Evolutionary conservation across 129 eudicot genomes (phyloP).

Genomic region (Artemisia tridentata): DNA sequence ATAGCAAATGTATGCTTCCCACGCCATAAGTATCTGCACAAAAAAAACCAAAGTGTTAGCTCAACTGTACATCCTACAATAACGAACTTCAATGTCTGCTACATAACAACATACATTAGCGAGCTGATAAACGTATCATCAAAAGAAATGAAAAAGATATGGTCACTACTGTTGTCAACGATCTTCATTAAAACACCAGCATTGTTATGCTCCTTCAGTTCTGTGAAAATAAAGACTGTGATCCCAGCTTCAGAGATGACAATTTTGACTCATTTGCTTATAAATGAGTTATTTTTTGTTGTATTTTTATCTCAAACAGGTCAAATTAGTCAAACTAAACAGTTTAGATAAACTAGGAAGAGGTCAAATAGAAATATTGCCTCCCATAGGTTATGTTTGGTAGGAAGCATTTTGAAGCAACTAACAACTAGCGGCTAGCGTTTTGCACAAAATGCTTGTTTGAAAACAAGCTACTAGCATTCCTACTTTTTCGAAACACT

Average conservation of each 20-base stretch:
- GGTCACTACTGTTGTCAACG: not conserved
- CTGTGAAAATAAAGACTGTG: not conserved
- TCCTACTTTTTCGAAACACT: no score
- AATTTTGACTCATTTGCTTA: no score
- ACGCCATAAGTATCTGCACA: slow-evolving; percentile 90
- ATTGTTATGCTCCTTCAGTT: not conserved
- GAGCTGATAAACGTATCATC: not conserved
- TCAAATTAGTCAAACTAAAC: no score
- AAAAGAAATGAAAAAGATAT: not conserved
- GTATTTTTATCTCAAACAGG: no score
- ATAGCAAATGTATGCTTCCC: slow-evolving; percentile 94
- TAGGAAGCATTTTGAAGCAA: no score
- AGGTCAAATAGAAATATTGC: no score
- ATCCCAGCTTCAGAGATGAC: not conserved
- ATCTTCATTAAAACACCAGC: not conserved
- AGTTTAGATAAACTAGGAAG: no score
- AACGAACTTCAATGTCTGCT: not conserved
- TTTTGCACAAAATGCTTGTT: no score
- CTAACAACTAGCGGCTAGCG: no score
- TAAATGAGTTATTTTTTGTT: no score
- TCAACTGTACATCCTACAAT: not conserved
- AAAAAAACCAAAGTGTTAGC: not conserved
- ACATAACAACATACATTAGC: not conserved
- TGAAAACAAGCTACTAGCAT: no score
- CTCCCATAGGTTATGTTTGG: no score